phyloP scores from a whole-genome alignment of 495 filamentous ascomycete genomes.

The Daldinia grandis region DNA sequence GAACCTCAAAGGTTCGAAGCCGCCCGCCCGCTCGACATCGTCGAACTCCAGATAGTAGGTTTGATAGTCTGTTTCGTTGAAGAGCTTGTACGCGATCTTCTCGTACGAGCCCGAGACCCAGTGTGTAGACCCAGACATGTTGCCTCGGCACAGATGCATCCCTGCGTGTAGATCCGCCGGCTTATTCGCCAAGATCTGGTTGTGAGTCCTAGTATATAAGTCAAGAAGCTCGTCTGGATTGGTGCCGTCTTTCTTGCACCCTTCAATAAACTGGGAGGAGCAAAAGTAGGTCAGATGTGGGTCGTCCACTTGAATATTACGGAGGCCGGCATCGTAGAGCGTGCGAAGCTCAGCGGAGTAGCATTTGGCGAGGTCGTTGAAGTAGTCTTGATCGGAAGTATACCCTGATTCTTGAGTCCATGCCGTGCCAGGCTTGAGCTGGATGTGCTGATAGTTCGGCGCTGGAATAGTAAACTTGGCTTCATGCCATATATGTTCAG shows the following conservation, averaged over 20 bases:
- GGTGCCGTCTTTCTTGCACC: slow-evolving; percentile 65
- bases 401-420: slow-evolving; percentile 72
- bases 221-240: slow-evolving; percentile 72
- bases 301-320: slow-evolving; percentile 81
- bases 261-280: slow-evolving; percentile 74
- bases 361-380: slow-evolving; percentile 75
- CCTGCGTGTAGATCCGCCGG: slow-evolving; percentile 73
- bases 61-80: slow-evolving; percentile 76
- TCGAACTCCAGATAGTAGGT: slow-evolving; percentile 86
- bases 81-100: slow-evolving; percentile 78
- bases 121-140: slow-evolving; percentile 77
- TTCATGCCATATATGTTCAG: slow-evolving; percentile 65
- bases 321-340: slow-evolving; percentile 73
- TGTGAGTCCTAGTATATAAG: slow-evolving; percentile 78
- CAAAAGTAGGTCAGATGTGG: slow-evolving; percentile 81
- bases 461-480: slow-evolving; percentile 77
- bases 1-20: slow-evolving; percentile 79
- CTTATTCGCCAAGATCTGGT: slow-evolving; percentile 70
- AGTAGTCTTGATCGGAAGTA: slow-evolving; percentile 71
- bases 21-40: slow-evolving; percentile 76
- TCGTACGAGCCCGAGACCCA: slow-evolving; percentile 85
- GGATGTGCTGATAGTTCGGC: slow-evolving; percentile 74
- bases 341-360: slow-evolving; percentile 71
- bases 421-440: slow-evolving; percentile 72
- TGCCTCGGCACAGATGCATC: slow-evolving; percentile 81